A percentile compares a stretch with the other conserved stretches of the same genome.
These are phyloP conservation scores for Coemansia sp. DNA, from an alignment of 192 early-diverging fungal species.

Conservation along the genomic window DNA sequence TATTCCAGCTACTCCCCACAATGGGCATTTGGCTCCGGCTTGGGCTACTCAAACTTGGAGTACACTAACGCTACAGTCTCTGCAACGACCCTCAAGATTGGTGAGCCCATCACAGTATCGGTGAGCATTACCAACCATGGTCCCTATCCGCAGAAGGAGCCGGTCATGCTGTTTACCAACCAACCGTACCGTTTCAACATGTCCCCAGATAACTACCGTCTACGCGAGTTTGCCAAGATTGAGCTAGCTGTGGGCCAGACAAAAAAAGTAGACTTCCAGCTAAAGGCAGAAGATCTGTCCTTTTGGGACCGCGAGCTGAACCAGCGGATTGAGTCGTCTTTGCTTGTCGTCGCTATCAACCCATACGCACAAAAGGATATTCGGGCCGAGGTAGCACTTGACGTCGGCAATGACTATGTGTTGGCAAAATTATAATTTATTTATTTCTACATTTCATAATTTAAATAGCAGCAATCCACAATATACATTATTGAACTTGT, in stretches of 20 bases:
- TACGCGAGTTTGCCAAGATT: conserved; percentile 54
- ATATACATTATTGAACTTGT: no score
- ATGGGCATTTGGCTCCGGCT: conserved; percentile 57
- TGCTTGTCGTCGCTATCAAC: conserved; percentile 30
- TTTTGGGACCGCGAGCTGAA: conserved; percentile 19
- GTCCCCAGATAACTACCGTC: conserved; percentile 53
- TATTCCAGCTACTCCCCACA: conserved; percentile 49
- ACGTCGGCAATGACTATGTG: not conserved
- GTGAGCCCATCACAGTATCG: conserved; percentile 18
- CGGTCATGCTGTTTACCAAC: conserved; percentile 55
- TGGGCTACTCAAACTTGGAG: conserved; percentile 51
- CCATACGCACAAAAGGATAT: conserved; percentile 24
- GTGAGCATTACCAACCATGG: conserved; percentile 50
- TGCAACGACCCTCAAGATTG: not conserved
- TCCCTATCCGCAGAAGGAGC: conserved; percentile 43
- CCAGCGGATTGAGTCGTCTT: conserved; percentile 18
- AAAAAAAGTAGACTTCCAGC: conserved; percentile 13
- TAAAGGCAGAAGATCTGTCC: conserved; percentile 36
- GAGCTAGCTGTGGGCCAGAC: conserved; percentile 7
- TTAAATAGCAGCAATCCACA: not conserved
- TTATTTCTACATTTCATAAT: not conserved
- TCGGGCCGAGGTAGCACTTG: conserved; percentile 9
- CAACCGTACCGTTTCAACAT: conserved; percentile 52
- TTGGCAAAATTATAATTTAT: not conserved
- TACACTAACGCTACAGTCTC: conserved; percentile 45